A percentile compares a stretch with the other conserved stretches of the same genome.
phyloP scores from a whole-genome alignment of 31 red algal genomes.

The Porphyra umbilicalis region DNA sequence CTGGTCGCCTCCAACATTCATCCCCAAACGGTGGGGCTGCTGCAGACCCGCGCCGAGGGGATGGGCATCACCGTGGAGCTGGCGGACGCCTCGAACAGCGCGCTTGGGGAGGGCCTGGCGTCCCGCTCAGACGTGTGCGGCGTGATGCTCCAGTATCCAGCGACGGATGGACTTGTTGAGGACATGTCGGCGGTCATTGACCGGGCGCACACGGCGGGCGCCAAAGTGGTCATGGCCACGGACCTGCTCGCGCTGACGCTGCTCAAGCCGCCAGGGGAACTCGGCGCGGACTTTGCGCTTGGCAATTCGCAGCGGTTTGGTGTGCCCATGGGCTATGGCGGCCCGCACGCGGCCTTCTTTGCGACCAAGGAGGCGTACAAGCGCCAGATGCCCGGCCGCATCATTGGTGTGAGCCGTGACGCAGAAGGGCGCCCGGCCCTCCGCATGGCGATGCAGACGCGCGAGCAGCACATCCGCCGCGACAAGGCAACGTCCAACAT shows the following conservation, averaged over 20 bases:
- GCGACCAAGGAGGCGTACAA: conserved; percentile 87
- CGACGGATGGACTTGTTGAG: conserved; percentile 74
- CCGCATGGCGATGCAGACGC: conserved; percentile 99
- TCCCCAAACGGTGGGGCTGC: conserved; percentile 84
- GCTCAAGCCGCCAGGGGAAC: conserved; percentile 88
- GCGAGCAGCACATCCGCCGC: conserved; percentile 99
- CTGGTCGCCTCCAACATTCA: conserved; percentile 81
- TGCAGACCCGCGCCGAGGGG: conserved; percentile 81
- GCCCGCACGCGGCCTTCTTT: conserved; percentile 98
- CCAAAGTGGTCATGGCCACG: conserved; percentile 82
- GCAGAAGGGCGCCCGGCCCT: conserved; percentile 71
- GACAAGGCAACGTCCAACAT: conserved; percentile 99
- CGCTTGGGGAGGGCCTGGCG: background rate
- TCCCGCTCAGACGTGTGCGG: conserved; percentile 47
- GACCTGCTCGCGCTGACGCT: conserved; percentile 86
- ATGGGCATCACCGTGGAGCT: conserved; percentile 87
- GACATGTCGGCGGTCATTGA: conserved; percentile 55
- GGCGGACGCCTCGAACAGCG: conserved; percentile 42
- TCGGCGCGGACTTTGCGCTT: conserved; percentile 91
- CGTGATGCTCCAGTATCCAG: conserved; percentile 92
- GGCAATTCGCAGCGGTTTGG: conserved; percentile 96
- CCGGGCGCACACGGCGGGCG: conserved; percentile 40
- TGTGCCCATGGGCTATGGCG: conserved; percentile 99
- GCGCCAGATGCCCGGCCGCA: conserved; percentile 93
- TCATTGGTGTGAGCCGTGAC: conserved; percentile 96